Percentiles rank a stretch among this genome's conserved stretches.
Conservation (phyloP, 1,284 basidiomycete species). For the Phlebopus sp. region DNA sequence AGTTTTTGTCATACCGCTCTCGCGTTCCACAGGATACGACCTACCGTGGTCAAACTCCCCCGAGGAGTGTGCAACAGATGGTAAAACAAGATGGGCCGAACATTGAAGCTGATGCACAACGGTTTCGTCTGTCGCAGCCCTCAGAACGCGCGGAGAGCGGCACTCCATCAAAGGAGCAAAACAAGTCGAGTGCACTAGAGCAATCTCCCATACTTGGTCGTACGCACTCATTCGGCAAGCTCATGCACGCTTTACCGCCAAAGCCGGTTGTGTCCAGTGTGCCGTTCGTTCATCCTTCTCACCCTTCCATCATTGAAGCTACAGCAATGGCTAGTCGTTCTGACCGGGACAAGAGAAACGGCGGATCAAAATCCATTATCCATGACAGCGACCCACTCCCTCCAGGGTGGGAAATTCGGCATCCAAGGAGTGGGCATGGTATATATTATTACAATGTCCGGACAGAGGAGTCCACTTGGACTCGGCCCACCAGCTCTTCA, state of each 20-base stretch:
- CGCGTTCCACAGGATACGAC: constrained; percentile 24
- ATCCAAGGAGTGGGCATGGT: constrained; percentile 44
- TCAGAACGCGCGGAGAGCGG: constrained; percentile 2
- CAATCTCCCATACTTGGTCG: constrained; percentile 31
- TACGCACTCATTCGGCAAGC: constrained; percentile 30
- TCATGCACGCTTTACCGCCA: constrained; percentile 68
- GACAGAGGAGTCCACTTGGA: constrained; percentile 62
- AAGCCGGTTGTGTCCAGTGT: constrained; percentile 60
- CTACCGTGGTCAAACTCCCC: constrained; percentile 15
- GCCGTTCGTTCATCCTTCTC: constrained; percentile 53
- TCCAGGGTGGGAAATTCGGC: constrained; percentile 59
- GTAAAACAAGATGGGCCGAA: constrained; percentile 15
- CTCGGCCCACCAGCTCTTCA: constrained; percentile 40
- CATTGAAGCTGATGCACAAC: constrained; percentile 9
- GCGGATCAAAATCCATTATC: constrained; percentile 29
- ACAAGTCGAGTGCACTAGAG: constrained; percentile 24
- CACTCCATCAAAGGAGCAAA: constrained; percentile 26
- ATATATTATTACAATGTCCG: constrained; percentile 61
- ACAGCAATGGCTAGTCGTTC: constrained; percentile 53
- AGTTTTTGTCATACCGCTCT: constrained; percentile 36
- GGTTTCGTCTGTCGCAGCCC: background rate
- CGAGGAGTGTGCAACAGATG: constrained; percentile 12
- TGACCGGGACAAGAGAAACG: constrained; percentile 34
- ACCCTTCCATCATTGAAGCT: constrained; percentile 54
- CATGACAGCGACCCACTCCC: constrained; percentile 44